phyloP scores from a whole-genome alignment of 306 rosid species.

The Quercus engelmannii region DNA sequence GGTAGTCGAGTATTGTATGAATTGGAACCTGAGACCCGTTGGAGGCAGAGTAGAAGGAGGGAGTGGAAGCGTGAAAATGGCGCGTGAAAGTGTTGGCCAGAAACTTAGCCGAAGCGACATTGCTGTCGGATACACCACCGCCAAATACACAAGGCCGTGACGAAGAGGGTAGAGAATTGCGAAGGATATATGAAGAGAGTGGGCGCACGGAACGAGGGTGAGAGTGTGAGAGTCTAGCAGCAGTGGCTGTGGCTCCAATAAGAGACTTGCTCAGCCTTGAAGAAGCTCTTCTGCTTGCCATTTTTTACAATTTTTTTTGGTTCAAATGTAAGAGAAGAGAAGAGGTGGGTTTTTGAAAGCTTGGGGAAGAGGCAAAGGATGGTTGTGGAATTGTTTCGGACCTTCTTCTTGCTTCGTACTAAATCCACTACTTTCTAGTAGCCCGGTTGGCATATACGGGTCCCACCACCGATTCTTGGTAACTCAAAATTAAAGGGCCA shows the following conservation, averaged over 20 bases:
- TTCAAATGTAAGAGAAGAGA: neutral
- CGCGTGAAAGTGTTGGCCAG: constrained; percentile 51
- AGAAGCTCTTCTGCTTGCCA: constrained; percentile 68
- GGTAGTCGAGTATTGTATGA: too few species aligned
- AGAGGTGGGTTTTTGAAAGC: neutral
- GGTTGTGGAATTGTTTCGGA: constrained; percentile 28
- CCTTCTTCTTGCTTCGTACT: neutral
- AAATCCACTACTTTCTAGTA: neutral
- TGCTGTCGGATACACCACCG: constrained; percentile 9
- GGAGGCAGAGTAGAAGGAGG: constrained; percentile 40
- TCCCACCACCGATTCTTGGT: too few species aligned
- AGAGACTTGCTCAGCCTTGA: constrained; percentile 48
- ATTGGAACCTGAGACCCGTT: constrained; percentile 54
- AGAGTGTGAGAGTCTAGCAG: constrained; percentile 19
- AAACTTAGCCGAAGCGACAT: constrained; percentile 51
- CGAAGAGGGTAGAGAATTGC: constrained; percentile 4
- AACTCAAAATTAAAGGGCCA: too few species aligned
- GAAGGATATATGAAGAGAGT: constrained; percentile 13
- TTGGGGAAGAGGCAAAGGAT: constrained; percentile 30
- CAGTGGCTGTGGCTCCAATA: constrained; percentile 38
- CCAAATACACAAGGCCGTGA: constrained; percentile 20
- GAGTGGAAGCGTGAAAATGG: constrained; percentile 55
- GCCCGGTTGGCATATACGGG: too few species aligned
- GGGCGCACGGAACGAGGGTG: constrained; percentile 22
- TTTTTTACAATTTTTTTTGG: neutral